Base-by-base conservation (phyloP, 371 early-diverging fungal species). In the Saksenaea oblongispora region DNA sequence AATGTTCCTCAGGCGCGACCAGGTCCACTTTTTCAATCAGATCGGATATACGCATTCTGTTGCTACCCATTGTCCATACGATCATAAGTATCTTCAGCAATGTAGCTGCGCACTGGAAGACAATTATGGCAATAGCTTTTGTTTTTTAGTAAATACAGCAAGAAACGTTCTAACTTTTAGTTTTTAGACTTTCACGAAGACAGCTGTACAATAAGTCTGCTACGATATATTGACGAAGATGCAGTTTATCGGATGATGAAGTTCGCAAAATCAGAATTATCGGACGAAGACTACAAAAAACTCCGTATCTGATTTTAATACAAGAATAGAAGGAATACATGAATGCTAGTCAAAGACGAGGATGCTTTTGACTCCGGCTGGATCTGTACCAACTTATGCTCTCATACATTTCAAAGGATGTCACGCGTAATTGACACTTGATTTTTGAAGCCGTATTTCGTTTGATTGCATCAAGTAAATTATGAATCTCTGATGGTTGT, bases 21-120 rank as follows among this genome's bases (percentile, higher is more conserved):
- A 94, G 76, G 79, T 97, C 34, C 95, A 95, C 63, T 96, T 92
- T 71, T 97, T 97, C 67, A 91, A 95, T 64, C 84, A 91, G 28
- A 89, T 95, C 35, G 95, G 94, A 0, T 93, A 91, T 69, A 72
- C 81, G 18, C 92, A 92, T 69, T 85, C 78, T n/a, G 66, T 70
- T 18, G 85, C 85, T 4, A 54, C 56, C 3, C 81, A 78, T 58
- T 80, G 81, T 27, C 81, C 81, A 13, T 66, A 72, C 13, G 59
- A 61, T 55, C 54, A 61, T 15, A 44, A 64, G 17, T 59, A 66
- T 35, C 41, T 66, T 37, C 56, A 62, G 15, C 56, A 70, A 54
- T 80, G 78, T 31, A 64, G 66, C 26, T 80, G 81, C 36, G 74
- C 74, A 56, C 37, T 74, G 13, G 64, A 61, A 13, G 17, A 34